Evolutionary conservation across 129 eudicot species (phyloP).

Genomic region (Tanacetum coccineum): DNA sequence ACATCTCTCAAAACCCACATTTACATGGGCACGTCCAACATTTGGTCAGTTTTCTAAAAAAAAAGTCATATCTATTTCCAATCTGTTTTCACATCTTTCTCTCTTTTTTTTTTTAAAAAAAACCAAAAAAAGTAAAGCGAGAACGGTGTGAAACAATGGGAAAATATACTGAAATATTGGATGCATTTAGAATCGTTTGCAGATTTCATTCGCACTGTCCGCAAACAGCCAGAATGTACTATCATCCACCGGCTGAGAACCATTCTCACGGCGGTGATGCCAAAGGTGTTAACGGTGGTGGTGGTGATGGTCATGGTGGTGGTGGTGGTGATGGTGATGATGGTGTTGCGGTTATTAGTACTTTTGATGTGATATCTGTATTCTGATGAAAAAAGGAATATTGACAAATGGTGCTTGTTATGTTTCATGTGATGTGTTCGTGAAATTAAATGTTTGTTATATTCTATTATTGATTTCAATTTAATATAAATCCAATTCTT

Average conservation of each 20-base stretch:
- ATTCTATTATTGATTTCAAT: background rate
- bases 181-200: constrained; percentile 62
- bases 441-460: constrained; percentile 22
- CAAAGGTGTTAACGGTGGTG: constrained; percentile 15
- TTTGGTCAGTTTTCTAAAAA: constrained; percentile 45
- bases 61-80: constrained; percentile 11
- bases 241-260: constrained; percentile 74
- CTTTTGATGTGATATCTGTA: constrained; percentile 32
- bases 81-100: constrained; percentile 16
- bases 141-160: constrained; percentile 43
- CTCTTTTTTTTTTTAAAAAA: constrained; percentile 19
- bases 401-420: constrained; percentile 12
- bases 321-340: constrained; percentile 20
- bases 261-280: constrained; percentile 26
- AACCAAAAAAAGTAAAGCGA: constrained; percentile 19
- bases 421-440: constrained; percentile 11
- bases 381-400: constrained; percentile 19
- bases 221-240: constrained; percentile 82
- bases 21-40: constrained; percentile 48
- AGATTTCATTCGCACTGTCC: constrained; percentile 93
- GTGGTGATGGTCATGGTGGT: constrained; percentile 16
- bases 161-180: constrained; percentile 65
- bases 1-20: constrained; percentile 14
- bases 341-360: constrained; percentile 1
- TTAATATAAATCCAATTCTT: background rate